A percentile compares a stretch with the other conserved stretches of the same genome.
phyloP scores from a whole-genome alignment of 73 alveolate genomes.

The Paramecium octaurelia region DNA sequence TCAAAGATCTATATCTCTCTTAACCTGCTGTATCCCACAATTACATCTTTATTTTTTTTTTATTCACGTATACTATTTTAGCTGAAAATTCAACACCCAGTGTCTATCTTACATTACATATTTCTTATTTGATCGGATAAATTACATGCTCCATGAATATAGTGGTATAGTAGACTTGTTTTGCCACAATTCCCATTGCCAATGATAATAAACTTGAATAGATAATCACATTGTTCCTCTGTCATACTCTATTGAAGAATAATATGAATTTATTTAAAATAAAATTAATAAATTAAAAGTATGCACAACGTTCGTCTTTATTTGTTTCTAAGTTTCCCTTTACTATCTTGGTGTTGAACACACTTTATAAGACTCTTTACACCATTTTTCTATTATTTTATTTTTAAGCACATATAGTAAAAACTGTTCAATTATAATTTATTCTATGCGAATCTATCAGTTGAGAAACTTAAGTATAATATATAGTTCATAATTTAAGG shows the following conservation, averaged over 20 bases:
- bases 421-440: too few species aligned
- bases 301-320: not conserved
- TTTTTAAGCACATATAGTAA: too few species aligned
- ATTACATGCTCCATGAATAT: not conserved
- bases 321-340: not conserved
- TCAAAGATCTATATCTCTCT: slow-evolving; percentile 72
- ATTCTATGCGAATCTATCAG: too few species aligned
- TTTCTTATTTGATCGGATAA: not conserved
- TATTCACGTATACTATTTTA: not conserved
- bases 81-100: slow-evolving; percentile 13
- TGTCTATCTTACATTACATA: not conserved
- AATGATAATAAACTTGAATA: not conserved
- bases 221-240: not conserved
- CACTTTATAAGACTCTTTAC: not conserved
- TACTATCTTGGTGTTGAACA: not conserved
- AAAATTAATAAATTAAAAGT: not conserved
- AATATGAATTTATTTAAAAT: not conserved
- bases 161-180: not conserved
- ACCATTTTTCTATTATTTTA: too few species aligned
- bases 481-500: too few species aligned
- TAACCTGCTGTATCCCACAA: slow-evolving; percentile 94
- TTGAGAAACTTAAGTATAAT: too few species aligned
- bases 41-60: slow-evolving; percentile 64
- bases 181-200: slow-evolving; percentile 16
- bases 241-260: not conserved